A percentile compares a stretch with the other conserved stretches of the same genome.
phyloP scores from a whole-genome alignment of 1,284 basidiomycete genomes.

The Chalciporus piperatoides region DNA sequence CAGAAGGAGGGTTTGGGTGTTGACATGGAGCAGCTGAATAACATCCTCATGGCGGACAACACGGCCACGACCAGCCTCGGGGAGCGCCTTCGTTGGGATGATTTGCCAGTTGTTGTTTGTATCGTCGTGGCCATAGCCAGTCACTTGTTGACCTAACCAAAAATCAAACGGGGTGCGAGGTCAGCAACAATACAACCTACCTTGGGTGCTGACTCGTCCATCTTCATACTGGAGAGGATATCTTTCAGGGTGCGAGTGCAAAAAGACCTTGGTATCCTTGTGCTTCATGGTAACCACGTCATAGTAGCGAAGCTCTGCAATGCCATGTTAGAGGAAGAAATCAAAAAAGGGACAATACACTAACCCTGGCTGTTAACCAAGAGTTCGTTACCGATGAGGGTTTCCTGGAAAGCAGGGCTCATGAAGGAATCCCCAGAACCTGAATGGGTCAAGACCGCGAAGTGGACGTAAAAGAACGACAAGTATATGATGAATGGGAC shows the following conservation, averaged over 20 bases:
- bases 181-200: conserved; percentile 33
- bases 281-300: conserved; percentile 88
- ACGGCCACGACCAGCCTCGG: conserved; percentile 83
- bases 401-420: conserved; percentile 98
- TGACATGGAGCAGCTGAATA: conserved; percentile 86
- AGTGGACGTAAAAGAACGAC: conserved; percentile 96
- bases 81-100: conserved; percentile 89
- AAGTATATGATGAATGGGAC: conserved; percentile 90
- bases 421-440: conserved; percentile 97
- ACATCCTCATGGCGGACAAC: conserved; percentile 87
- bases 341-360: conserved; percentile 15
- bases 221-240: conserved; percentile 97
- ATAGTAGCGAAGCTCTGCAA: conserved; percentile 86
- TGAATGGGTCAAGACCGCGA: conserved; percentile 84
- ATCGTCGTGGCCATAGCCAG: conserved; percentile 93
- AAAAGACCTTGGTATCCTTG: conserved; percentile 87
- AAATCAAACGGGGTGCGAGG: conserved; percentile 1
- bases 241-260: conserved; percentile 88
- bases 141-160: conserved; percentile 87
- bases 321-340: conserved; percentile 5
- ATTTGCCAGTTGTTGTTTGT: conserved; percentile 97
- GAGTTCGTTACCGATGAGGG: conserved; percentile 88
- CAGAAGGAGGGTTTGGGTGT: conserved; percentile 79
- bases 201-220: conserved; percentile 93
- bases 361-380: conserved; percentile 85